Evolutionary conservation across 1,284 basidiomycete genomes (phyloP).

Genomic region (Microbotryum violaceum): DNA sequence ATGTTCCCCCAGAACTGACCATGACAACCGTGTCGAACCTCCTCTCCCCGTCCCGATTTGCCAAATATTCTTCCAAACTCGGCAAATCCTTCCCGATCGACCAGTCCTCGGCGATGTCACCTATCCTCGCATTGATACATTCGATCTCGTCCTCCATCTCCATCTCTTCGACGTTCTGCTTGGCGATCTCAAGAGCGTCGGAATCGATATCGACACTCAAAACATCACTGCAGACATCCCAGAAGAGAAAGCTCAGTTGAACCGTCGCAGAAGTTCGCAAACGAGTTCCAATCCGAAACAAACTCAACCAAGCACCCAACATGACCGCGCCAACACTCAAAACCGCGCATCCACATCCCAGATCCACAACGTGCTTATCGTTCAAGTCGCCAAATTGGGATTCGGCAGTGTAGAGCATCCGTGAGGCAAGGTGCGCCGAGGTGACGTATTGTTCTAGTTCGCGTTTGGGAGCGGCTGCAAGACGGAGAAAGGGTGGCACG

Average conservation of each 20-base stretch:
- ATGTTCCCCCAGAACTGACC: constrained; percentile 5
- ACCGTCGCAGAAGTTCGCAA: no score
- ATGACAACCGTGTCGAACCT: constrained; percentile 35
- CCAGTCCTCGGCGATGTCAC: no score
- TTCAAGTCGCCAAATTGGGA: constrained; percentile 30
- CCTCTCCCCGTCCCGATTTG: constrained; percentile 7
- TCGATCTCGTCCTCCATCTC: constrained; percentile 34
- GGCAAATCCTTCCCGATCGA: not conserved
- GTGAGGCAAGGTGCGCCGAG: constrained; percentile 21
- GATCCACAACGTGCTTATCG: constrained; percentile 29
- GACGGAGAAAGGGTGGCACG: not conserved
- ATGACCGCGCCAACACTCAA: constrained; percentile 32
- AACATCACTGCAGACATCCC: constrained; percentile 23
- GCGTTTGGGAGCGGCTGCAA: constrained; percentile 21
- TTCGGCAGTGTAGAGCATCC: constrained; percentile 30
- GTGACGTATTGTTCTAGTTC: constrained; percentile 32
- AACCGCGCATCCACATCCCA: constrained; percentile 32
- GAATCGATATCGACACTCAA: constrained; percentile 33
- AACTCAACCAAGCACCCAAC: constrained; percentile 31
- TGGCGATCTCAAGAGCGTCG: constrained; percentile 29
- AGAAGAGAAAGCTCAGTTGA: not conserved
- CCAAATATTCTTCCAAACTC: not conserved
- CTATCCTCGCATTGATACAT: constrained; percentile 27
- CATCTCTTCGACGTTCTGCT: constrained; percentile 30
- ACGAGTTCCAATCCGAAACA: not conserved